Base-by-base conservation (phyloP, 768 basidiomycete genomes). In the Multifurca ochricompacta region DNA sequence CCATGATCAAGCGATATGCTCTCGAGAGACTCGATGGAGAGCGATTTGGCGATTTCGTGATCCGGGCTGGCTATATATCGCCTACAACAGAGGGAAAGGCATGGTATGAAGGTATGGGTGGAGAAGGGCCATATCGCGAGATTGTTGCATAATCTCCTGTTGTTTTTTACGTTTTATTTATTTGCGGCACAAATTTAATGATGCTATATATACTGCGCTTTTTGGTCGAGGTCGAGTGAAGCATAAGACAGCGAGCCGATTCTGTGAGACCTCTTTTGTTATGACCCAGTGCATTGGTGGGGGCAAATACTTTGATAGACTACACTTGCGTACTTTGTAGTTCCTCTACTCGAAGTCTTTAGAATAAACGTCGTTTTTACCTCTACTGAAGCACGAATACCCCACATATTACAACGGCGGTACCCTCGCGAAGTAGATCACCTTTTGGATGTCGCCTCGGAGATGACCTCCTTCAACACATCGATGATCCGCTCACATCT, bases 1-100 rank as follows among this genome's bases (percentile, higher is more conserved):
- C 93, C 0, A 93, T 99, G 89, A 95, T 99, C 77, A 92, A 91
- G 70, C 76, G 79, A 54, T 99, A 92, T 67, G 91, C 95, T 0
- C 73, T 87, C 25, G 93, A 97, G 68, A 77, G 95, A 42, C 71
- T 75, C 3, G 83, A 89, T 8, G 92, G 90, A 28, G 96, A 99
- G 70, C 84, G 74, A 53, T 98, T 99, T 64, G 96, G 96, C 30
- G 96, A 98, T 69, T 99, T 88, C 68, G 90, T 91, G 30, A 87
- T 99, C 59, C 78, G 95, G 43, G 86, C 82, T 23, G 92, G 94
- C 40, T 92, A 94, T 64, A 92, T 98, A 60, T 78, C 89, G 32
- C 78, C 87, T 2, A 93, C 90, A 0, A 87, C 81, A 1, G 79
- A 83, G 34, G 94, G 94, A 16, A 87, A 78, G 63, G 74, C 80